Conservation (phyloP, 768 basidiomycete genomes). For the Phlebiopsis gigantea region DNA sequence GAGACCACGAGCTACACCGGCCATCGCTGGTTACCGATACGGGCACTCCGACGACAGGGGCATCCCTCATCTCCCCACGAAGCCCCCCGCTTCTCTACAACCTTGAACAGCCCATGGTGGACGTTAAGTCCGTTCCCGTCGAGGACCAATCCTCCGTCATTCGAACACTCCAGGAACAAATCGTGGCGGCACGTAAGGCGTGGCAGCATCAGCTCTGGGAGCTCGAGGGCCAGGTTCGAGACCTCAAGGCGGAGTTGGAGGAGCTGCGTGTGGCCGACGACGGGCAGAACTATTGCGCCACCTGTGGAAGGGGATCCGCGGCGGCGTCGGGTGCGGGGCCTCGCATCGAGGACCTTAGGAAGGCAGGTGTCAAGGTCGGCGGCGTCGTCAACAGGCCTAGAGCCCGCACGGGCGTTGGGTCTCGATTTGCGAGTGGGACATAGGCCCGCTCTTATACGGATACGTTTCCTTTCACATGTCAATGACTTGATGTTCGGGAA, state of each 20-base stretch:
- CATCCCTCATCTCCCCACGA: constrained; percentile 41
- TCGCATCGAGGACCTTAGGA: constrained; percentile 20
- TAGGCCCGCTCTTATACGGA: constrained; percentile 14
- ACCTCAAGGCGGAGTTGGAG: constrained; percentile 66
- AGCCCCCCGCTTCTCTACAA: constrained; percentile 32
- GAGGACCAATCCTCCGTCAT: constrained; percentile 42
- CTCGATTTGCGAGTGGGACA: constrained; percentile 56
- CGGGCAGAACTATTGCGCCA: constrained; percentile 44
- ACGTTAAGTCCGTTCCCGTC: constrained; percentile 19
- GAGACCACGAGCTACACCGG: constrained; percentile 21
- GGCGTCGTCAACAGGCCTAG: constrained; percentile 57
- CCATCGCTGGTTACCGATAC: constrained; percentile 36
- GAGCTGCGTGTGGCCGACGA: constrained; percentile 39
- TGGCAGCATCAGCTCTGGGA: constrained; percentile 77
- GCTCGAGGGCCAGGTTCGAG: constrained; percentile 66
- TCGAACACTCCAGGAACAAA: constrained; percentile 55
- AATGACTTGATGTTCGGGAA: not conserved
- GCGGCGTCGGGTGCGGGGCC: constrained; percentile 5
- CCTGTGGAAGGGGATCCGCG: constrained; percentile 50
- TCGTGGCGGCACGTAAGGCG: constrained; percentile 48
- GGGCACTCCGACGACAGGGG: constrained; percentile 50
- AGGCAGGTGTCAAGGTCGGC: constrained; percentile 23
- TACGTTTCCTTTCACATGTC: not conserved
- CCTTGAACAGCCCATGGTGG: constrained; percentile 2
- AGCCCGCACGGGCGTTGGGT: constrained; percentile 53